A percentile compares a stretch with the other conserved stretches of the same genome.
Conservation (phyloP, 352 stramenopile species). For the Phytophthora sp. region DNA sequence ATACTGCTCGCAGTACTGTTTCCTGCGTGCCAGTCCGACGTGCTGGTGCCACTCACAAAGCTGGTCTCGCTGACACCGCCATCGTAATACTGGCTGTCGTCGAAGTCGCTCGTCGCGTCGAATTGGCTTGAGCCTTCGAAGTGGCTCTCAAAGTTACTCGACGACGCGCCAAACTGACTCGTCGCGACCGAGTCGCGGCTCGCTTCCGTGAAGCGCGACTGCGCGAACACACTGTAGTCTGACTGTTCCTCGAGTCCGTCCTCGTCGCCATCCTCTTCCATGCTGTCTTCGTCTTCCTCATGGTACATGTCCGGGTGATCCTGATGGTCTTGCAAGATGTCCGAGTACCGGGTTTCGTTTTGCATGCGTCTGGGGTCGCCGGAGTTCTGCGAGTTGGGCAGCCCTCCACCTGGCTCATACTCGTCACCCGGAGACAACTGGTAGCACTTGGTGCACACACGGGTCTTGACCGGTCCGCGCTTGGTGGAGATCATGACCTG, state of each 20-base stretch:
- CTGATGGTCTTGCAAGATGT: conserved; percentile 42
- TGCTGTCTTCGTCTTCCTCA: conserved; percentile 38
- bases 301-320: conserved; percentile 26
- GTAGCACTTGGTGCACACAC: conserved; percentile 67
- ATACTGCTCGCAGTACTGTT: conserved; percentile 32
- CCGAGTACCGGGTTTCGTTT: conserved; percentile 51
- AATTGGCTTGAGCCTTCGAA: conserved; percentile 32
- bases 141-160: conserved; percentile 28
- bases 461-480: conserved; percentile 48
- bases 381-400: conserved; percentile 11
- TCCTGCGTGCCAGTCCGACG: conserved; percentile 37
- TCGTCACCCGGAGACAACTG: conserved; percentile 38
- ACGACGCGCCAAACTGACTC: conserved; percentile 27
- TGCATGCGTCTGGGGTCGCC: conserved; percentile 29
- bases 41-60: conserved; percentile 40
- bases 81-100: conserved; percentile 46
- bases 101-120: conserved; percentile 24
- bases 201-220: conserved; percentile 57
- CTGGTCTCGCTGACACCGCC: conserved; percentile 28
- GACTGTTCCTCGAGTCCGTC: conserved; percentile 64
- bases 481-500: conserved; percentile 52
- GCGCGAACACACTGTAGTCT: conserved; percentile 58
- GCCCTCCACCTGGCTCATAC: conserved; percentile 30
- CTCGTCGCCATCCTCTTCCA: conserved; percentile 46
- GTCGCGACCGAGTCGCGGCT: conserved; percentile 44